Conservation (phyloP, 345 rosid species). For the Eucalyptus grandis region DNA sequence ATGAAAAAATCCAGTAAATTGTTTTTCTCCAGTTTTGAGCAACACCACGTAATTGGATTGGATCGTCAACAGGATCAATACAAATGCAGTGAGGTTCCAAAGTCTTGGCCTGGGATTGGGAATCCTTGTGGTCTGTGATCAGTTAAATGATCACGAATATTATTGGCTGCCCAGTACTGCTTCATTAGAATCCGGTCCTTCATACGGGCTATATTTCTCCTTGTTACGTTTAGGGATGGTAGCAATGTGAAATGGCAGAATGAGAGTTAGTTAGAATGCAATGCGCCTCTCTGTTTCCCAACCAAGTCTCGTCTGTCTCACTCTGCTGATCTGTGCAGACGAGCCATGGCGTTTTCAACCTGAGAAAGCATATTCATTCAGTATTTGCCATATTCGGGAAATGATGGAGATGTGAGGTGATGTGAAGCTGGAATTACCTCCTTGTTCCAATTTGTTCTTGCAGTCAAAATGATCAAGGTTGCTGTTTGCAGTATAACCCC, state of each 20-base stretch:
- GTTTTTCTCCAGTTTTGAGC: neutral
- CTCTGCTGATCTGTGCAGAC: conserved; percentile 32
- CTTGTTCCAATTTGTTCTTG: conserved; percentile 59
- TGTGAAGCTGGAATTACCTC: conserved; percentile 32
- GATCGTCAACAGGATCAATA: neutral
- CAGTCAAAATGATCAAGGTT: conserved; percentile 52
- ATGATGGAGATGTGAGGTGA: neutral
- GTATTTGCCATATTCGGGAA: neutral
- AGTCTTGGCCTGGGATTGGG: neutral
- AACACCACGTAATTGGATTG: neutral
- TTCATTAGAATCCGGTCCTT: neutral
- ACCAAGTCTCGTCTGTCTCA: neutral
- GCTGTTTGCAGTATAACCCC: conserved; percentile 64
- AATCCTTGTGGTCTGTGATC: neutral
- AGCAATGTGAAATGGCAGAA: neutral
- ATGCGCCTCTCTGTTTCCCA: neutral
- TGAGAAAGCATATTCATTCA: neutral
- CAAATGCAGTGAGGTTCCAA: neutral
- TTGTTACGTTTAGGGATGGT: neutral
- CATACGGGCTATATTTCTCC: neutral
- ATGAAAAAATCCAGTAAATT: neutral
- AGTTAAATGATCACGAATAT: neutral
- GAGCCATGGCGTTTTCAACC: conserved; percentile 55
- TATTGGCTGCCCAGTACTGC: neutral
- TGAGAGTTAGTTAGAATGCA: neutral